Evolutionary conservation across 306 rosid genomes (phyloP).

Genomic region (Rosa lucieae): DNA sequence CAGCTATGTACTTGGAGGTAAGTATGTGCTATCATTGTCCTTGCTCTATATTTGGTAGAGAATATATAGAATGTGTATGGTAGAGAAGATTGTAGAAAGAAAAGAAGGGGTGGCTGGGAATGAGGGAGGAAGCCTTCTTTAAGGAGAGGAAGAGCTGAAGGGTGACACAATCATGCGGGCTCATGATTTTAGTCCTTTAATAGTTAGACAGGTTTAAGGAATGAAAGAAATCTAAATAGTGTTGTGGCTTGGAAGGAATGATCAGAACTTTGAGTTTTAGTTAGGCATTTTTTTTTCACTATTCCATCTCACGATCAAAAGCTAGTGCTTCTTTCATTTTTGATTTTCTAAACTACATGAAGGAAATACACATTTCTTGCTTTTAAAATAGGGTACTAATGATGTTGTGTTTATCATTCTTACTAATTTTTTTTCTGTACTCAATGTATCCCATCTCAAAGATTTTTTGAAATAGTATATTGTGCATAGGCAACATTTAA

Average conservation of each 20-base stretch:
- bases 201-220: background rate
- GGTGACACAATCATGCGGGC: background rate
- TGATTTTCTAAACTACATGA: background rate
- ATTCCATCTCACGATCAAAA: background rate
- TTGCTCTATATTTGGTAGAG: background rate
- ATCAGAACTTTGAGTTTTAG: background rate
- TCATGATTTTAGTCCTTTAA: background rate
- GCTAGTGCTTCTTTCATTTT: background rate
- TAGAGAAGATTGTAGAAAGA: background rate
- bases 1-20: slow-evolving; percentile 1
- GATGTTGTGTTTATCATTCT: too few relatives aligned
- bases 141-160: background rate
- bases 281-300: background rate
- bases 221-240: background rate
- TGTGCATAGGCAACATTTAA: background rate
- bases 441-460: background rate
- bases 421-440: background rate
- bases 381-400: background rate
- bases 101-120: background rate
- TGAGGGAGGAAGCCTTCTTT: background rate
- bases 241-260: background rate
- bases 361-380: background rate
- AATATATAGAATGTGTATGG: background rate
- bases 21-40: background rate
- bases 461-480: background rate